Evolutionary conservation across 176 grass and related monocot species (phyloP), one percentile per base, ranked within the genome.

Genomic region (Echinochloa phyllopogon): DNA sequence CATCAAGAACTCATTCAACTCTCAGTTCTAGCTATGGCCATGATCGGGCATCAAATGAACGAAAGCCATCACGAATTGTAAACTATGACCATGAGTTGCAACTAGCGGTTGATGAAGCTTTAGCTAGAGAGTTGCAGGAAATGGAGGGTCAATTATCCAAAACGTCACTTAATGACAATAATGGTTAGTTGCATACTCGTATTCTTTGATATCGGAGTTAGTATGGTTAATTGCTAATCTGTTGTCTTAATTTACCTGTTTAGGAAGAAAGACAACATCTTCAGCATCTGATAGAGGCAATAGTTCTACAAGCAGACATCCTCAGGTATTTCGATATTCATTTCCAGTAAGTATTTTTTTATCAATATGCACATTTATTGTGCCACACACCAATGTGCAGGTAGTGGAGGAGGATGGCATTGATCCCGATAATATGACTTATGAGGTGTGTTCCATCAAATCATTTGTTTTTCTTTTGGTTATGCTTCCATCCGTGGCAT

Each of bases 361-460:
- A 50, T 51, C 29, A 61, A 37, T 61, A 18, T 27, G 16, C 50
- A 45, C 59, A 86, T 86, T 53, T 80, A 86, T 83, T 52, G 29
- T 74, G 40, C 53, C 51, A 63, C 60, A 18, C 18, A 41, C 14
- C 52, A 80, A 78, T 63, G 23, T 48, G 57, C 87, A 94, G 90
- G 89, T 85, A 72, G 69, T 77, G 85, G 82, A 50, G 37, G 85
- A 88, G 25, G 93, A 92, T 65, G 88, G 33, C 39, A 87, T 98
- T 29, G 93, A 98, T 77, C 89, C 85, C 78, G 96, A 98, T 75
- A 82, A 78, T 89, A 98, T 98, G 96, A 94, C 87, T 75, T 98
- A 95, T 45, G 96, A 98, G 96, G 96, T 98, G 40, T 0, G 79
- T 75, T 85, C 18, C 12, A 45, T 75, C 69, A 53, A 50, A 56